These are phyloP conservation scores for Thozetella sp. DNA, from an alignment of 495 filamentous ascomycete species.

Conservation along the genomic window DNA sequence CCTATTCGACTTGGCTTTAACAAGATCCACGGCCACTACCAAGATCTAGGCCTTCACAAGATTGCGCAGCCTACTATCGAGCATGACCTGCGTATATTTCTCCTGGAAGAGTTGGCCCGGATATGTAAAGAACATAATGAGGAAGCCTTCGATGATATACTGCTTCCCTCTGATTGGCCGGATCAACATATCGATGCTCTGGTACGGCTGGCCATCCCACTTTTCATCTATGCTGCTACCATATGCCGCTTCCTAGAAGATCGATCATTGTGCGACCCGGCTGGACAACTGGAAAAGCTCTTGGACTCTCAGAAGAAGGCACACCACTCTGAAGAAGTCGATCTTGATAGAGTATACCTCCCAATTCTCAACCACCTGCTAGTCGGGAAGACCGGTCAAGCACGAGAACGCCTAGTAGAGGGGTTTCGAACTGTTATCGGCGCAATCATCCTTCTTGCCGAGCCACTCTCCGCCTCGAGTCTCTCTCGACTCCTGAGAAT, in stretches of 20 bases:
- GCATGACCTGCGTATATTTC: slow-evolving; percentile 26
- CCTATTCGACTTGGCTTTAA: slow-evolving; percentile 24
- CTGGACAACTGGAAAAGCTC: slow-evolving; percentile 14
- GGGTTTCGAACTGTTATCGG: slow-evolving; percentile 24
- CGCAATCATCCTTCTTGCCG: slow-evolving; percentile 24
- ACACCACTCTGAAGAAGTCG: slow-evolving; percentile 18
- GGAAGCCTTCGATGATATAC: neutral
- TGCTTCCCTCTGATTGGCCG: slow-evolving; percentile 37
- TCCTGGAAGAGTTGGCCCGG: slow-evolving; percentile 17
- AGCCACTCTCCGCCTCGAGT: slow-evolving; percentile 25
- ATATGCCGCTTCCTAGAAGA: slow-evolving; percentile 34
- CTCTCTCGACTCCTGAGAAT: slow-evolving; percentile 20
- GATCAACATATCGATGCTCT: slow-evolving; percentile 28
- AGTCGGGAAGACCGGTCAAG: slow-evolving; percentile 3
- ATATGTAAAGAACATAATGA: slow-evolving; percentile 15
- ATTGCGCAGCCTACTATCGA: slow-evolving; percentile 19
- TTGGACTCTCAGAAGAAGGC: slow-evolving; percentile 6
- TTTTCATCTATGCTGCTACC: slow-evolving; percentile 48
- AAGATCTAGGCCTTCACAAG: slow-evolving; percentile 24
- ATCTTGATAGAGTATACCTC: slow-evolving; percentile 26
- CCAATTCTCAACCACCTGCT: slow-evolving; percentile 14
- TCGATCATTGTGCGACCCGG: slow-evolving; percentile 1
- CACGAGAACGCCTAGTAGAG: slow-evolving; percentile 3
- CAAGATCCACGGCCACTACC: slow-evolving; percentile 12
- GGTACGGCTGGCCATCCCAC: slow-evolving; percentile 31